phyloP scores from a whole-genome alignment of 1,139 yeast species.

The Pichia terricola region DNA sequence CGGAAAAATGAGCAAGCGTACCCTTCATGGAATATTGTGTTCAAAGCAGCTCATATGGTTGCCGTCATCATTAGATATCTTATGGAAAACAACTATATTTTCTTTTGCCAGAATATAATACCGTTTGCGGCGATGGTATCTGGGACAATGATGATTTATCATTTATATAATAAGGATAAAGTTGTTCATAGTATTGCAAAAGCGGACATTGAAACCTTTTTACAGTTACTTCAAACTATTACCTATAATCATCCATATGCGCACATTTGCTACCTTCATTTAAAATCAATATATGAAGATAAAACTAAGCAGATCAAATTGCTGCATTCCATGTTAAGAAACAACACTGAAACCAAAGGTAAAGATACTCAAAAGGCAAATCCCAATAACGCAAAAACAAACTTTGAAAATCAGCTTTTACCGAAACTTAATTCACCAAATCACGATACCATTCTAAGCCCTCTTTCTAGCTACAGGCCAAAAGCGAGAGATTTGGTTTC shows the following conservation, averaged over 20 bases:
- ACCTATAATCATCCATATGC: slow-evolving; percentile 18
- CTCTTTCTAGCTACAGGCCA: too few relatives aligned
- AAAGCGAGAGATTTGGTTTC: too few relatives aligned
- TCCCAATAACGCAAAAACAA: neutral
- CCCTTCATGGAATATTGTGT: slow-evolving; percentile 77
- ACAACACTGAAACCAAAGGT: too few relatives aligned
- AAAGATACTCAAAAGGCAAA: too few relatives aligned
- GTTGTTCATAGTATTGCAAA: slow-evolving; percentile 16
- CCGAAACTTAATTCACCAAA: neutral
- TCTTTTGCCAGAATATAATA: slow-evolving; percentile 50
- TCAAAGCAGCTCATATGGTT: slow-evolving; percentile 78
- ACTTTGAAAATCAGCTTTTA: neutral
- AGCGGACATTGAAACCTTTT: slow-evolving; percentile 15
- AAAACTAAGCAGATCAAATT: slow-evolving; percentile 15
- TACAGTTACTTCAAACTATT: slow-evolving; percentile 13
- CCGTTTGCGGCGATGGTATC: slow-evolving; percentile 51
- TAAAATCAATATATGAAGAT: slow-evolving; percentile 17
- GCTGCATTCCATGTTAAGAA: slow-evolving; percentile 5
- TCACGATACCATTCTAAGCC: neutral
- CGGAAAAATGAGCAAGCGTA: slow-evolving; percentile 37
- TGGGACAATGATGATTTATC: slow-evolving; percentile 64
- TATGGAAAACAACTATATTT: slow-evolving; percentile 52
- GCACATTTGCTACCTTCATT: slow-evolving; percentile 14
- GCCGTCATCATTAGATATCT: slow-evolving; percentile 62
- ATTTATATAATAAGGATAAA: slow-evolving; percentile 26